Evolutionary conservation across 225 moss, liverwort and hornwort genomes (phyloP).

Genomic region (Physcomitrium patens): DNA sequence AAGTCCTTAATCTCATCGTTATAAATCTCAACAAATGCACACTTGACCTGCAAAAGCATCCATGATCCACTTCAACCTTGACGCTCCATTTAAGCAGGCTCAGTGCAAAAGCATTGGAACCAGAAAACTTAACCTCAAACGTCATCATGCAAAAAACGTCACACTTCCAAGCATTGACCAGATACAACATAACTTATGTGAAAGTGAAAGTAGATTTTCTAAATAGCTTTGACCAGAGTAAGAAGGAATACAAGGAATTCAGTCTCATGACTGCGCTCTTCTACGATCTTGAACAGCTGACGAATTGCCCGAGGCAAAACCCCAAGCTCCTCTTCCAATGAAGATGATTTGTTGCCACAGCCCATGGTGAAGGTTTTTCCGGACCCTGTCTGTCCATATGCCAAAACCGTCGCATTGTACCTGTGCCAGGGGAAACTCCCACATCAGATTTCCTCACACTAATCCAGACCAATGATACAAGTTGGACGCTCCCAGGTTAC

Average conservation of each 20-base stretch:
- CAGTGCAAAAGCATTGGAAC: background rate
- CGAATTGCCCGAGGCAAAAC: conserved; percentile 83
- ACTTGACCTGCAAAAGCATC: conserved; percentile 62
- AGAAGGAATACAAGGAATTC: conserved; percentile 67
- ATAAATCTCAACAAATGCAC: conserved; percentile 87
- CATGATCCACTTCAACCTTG: background rate
- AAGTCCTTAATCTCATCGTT: conserved; percentile 89
- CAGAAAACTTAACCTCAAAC: background rate
- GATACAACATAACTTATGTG: background rate
- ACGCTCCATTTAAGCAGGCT: background rate
- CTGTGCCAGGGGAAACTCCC: conserved; percentile 32
- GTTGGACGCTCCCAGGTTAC: background rate
- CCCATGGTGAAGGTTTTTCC: conserved; percentile 88
- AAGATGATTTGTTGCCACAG: conserved; percentile 73
- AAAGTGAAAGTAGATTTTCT: background rate
- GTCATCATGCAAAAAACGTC: background rate
- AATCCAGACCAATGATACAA: background rate
- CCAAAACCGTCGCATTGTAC: conserved; percentile 86
- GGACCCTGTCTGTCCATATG: conserved; percentile 82
- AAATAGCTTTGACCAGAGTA: background rate
- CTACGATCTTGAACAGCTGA: conserved; percentile 77
- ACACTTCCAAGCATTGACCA: background rate
- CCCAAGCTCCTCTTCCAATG: conserved; percentile 78
- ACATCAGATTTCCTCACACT: conserved; percentile 14
- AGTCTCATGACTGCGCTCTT: conserved; percentile 64